Base-by-base conservation (phyloP, 345 rosid species). In the Populus pruinosa region DNA sequence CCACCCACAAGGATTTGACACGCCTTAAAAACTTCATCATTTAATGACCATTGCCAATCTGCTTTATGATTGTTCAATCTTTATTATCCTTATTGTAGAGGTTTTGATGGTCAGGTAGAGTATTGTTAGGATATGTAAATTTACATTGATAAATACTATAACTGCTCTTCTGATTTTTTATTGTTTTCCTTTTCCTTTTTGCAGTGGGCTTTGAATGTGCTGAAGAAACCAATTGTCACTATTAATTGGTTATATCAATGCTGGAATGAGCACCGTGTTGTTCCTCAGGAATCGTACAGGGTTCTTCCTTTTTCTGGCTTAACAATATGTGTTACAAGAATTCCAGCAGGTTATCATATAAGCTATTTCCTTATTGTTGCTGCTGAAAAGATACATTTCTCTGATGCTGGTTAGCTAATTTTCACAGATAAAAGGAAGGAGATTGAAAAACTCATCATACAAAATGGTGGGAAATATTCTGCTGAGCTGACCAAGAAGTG, bases 231-330 rank as follows among this genome's bases (percentile, higher is more conserved):
- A 17, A 77, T 86, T 50, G 94, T 93, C 75, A 85, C 94, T 75
- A 72, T 90, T 71, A 86, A 86, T 76, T 96, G 99, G 99, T 82
- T 96, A 80, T 81, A 82, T 81, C 97, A 89, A 74, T 96, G 99
- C 79, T 91, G 94, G 92, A 88, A 38, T 77, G 99, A 96, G 86
- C 99, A 96, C 72, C 99, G 96, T 70, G 87, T 93, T 82, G 98
- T 95, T 81, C 92, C 99, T 74, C 97, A 88, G 78, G 98, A 93
- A 78, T 77, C 89, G n/a, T 90, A 84, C 86, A 89, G 86, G 86
- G 91, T 93, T 88, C 98, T 88, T 83, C 96, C 99, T 35, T 96
- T 96, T 82, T 83, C 86, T 78, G 99, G 99, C 78, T 87, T 96
- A 83, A 85, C 85, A 43, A 91, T 96, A 70, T 89, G 88, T 76